phyloP scores from a whole-genome alignment of 352 stramenopile genomes.

The Phytophthora meadii region DNA sequence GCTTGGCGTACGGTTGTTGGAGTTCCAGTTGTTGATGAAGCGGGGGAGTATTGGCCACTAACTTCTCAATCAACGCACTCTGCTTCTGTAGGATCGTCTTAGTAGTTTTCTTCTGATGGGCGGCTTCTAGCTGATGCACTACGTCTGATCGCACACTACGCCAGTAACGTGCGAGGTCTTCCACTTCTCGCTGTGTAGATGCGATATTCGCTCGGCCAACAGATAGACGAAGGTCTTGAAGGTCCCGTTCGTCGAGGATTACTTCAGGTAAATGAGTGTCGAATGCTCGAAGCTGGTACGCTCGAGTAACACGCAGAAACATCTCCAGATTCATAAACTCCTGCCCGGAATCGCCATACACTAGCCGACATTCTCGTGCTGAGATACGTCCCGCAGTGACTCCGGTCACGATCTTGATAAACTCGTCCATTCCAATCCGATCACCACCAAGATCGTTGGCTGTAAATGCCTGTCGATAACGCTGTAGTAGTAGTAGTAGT shows the following conservation, averaged over 20 bases:
- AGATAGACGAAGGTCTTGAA: conserved; percentile 54
- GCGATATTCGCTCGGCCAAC: conserved; percentile 64
- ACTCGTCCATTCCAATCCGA: conserved; percentile 73
- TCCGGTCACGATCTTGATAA: conserved; percentile 73
- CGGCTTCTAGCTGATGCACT: conserved; percentile 55
- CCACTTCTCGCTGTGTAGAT: conserved; percentile 61
- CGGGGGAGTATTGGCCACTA: conserved; percentile 36
- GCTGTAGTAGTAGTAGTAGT: conserved; percentile 18
- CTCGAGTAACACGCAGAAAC: conserved; percentile 59
- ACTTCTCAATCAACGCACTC: conserved; percentile 60
- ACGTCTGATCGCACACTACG: conserved; percentile 56
- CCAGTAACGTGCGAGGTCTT: conserved; percentile 76
- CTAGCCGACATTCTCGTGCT: conserved; percentile 61
- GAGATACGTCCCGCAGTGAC: conserved; percentile 59
- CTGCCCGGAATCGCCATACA: conserved; percentile 67
- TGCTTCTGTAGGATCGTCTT: conserved; percentile 69
- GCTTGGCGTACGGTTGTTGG: conserved; percentile 24
- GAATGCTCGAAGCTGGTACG: conserved; percentile 68
- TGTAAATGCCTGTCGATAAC: conserved; percentile 61
- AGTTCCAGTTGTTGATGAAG: conserved; percentile 23
- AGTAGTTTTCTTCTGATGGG: conserved; percentile 69
- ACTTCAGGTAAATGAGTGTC: conserved; percentile 60
- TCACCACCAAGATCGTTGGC: conserved; percentile 48
- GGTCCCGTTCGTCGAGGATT: conserved; percentile 52
- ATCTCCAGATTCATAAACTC: conserved; percentile 69